Base-by-base conservation (phyloP, 768 basidiomycete genomes). In the Naganishia antarctica region DNA sequence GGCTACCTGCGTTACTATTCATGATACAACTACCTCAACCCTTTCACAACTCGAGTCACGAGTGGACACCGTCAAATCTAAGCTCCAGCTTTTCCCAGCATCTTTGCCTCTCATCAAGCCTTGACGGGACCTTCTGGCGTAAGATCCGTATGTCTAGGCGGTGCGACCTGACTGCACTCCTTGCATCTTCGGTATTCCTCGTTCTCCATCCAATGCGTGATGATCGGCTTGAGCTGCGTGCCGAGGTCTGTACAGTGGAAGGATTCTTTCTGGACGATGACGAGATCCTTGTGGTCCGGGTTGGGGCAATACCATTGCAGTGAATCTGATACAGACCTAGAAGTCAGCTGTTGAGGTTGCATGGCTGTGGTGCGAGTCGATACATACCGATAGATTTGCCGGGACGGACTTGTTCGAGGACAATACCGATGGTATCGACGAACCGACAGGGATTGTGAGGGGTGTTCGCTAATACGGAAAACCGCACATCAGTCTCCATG, bases 381-480 rank as follows among this genome's bases (percentile, higher is more conserved):
- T 9, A 69, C 84, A 63, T 66, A 90, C 94, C 94, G 57, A 85
- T 79, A 0, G 90, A 84, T 4, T 73, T 80, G n/a, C 81, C 80
- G 0, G 92, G 91, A 32, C 94, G 81, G 26, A 87, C 84, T 16
- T 90, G 84, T 76, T 99, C 94, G 32, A 94, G 80, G 23, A 98
- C 94, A 18, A 97, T 81, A 1, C 94, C 94, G 53, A 96, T 86
- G 0, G 94, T 97, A 76, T 97, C 81, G 0, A 86, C 86, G 70
- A 87, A 94, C 21, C 94, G 84, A 29, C 93, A 87, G 6, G 94
- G 94, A 71, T 94, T 96, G 78, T 99, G 94, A 0, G 94, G 94
- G 0, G 90, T 96, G 74, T 97, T 96, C 0, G 86, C 94, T 94
- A 37, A 7, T 7, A 8, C 8, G 8, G 37, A 7, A 7, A 40